Percentiles rank a stretch among this genome's conserved stretches.
These are phyloP conservation scores for Penicillium sp. DNA, from an alignment of 2,329 filamentous ascomycete genomes.

Conservation along the genomic window DNA sequence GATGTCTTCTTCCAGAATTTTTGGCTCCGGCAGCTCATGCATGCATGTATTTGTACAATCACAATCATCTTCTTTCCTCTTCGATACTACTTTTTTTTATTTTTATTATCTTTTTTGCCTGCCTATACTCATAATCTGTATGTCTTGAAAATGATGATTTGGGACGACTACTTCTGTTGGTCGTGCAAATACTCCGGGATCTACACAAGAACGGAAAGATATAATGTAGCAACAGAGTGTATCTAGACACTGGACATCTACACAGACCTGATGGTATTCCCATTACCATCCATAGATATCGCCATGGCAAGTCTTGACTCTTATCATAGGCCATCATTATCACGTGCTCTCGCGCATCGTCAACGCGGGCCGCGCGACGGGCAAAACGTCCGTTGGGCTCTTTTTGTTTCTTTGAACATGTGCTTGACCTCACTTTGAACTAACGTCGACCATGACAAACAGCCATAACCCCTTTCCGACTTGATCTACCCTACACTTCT, in stretches of 20 bases:
- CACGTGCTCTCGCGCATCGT: slow-evolving; percentile 28
- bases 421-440: background rate
- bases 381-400: slow-evolving; percentile 2
- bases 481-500: background rate
- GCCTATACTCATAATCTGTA: slow-evolving; percentile 23
- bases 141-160: slow-evolving; percentile 35
- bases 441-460: background rate
- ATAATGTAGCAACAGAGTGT: too few relatives aligned
- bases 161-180: slow-evolving; percentile 13
- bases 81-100: slow-evolving; percentile 16
- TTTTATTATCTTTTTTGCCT: slow-evolving; percentile 11
- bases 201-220: too few relatives aligned
- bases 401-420: background rate
- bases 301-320: too few relatives aligned
- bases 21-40: slow-evolving; percentile 37
- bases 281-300: too few relatives aligned
- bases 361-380: slow-evolving; percentile 17
- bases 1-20: slow-evolving; percentile 30
- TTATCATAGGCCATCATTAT: slow-evolving; percentile 3
- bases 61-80: slow-evolving; percentile 28
- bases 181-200: too few relatives aligned
- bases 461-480: background rate
- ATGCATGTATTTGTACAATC: slow-evolving; percentile 45
- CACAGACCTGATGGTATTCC: too few relatives aligned
- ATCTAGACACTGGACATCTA: too few relatives aligned